Evolutionary conservation across 2,329 filamentous ascomycete species (phyloP), one percentile per base, ranked within the genome.

Genomic region (Penicillium paneum): DNA sequence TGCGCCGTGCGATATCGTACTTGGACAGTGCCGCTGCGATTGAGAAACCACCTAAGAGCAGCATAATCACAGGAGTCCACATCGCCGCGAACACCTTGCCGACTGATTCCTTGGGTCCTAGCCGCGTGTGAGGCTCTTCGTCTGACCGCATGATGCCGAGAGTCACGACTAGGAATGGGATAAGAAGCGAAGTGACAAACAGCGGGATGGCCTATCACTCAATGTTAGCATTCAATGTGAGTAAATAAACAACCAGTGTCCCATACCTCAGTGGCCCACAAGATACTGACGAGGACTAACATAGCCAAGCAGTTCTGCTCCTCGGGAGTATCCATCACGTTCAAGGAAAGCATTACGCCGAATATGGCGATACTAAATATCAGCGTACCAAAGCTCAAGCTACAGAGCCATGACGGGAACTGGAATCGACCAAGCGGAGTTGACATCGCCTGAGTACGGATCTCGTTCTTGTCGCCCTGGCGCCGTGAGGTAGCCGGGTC

Each of bases 31-130:
- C 95, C 0, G 94, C 94, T 10, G 94, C 94, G 50, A 99, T 87
- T 2, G 94, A 96, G 69, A 99, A 99, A 31, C 94, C 94, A 63
- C 94, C 94, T 0, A 99, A 85, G 21, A 99, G 80, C 15, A 99
- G 84, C 94, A 99, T 97, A 64, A 99, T 99, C 52, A 99, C 94
- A 0, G 94, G 93, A 3, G 93, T 97, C 94, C 94, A 99, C 94
- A 99, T 99, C 26, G 94, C 88, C 5, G 91, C 82, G 66, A 99
- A 97, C 54, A 97, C 88, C 66, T 89, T 93, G 28, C 83, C 80
- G 0, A 93, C 90, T 0, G 94, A 92, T 40, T 85, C 82, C 70
- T 92, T 92, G 3, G 91, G 84, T n/a, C 83, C 81, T 7, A 99
- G 80, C 21, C 93, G 84, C 41, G 78, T 75, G 57, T 90, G 80